These are phyloP conservation scores for Paracamarosporium sp. DNA, from an alignment of 2,329 filamentous ascomycete genomes.

Conservation along the genomic window DNA sequence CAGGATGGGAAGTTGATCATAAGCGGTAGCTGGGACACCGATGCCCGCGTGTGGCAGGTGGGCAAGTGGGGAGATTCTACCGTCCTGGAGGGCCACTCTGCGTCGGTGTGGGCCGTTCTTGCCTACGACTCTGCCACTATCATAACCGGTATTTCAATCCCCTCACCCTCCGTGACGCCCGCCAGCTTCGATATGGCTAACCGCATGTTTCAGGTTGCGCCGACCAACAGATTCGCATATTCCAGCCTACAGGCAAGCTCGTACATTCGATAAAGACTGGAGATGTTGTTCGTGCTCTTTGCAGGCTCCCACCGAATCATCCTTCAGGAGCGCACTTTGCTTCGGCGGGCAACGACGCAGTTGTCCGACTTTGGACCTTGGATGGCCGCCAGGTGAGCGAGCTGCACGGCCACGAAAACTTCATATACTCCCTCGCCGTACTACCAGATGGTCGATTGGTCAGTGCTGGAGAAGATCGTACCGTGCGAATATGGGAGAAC, in stretches of 20 bases:
- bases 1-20: constrained; percentile 76
- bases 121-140: constrained; percentile 81
- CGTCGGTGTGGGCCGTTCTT: constrained; percentile 89
- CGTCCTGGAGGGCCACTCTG: constrained; percentile 77
- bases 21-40: constrained; percentile 92
- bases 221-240: constrained; percentile 88
- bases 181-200: constrained; percentile 4
- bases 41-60: constrained; percentile 86
- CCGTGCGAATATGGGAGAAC: constrained; percentile 85
- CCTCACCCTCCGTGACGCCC: background rate
- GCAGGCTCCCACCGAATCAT: constrained; percentile 76
- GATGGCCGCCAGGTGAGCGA: constrained; percentile 78
- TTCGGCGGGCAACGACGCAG: constrained; percentile 90
- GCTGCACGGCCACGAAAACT: constrained; percentile 88
- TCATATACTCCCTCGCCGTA: constrained; percentile 84
- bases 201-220: constrained; percentile 68
- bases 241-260: constrained; percentile 69
- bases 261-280: constrained; percentile 71
- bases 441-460: constrained; percentile 86
- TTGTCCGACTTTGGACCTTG: constrained; percentile 86
- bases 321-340: constrained; percentile 89
- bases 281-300: constrained; percentile 86
- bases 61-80: constrained; percentile 81
- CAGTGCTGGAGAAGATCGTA: constrained; percentile 93
- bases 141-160: constrained; percentile 65